phyloP scores from a whole-genome alignment of 768 basidiomycete species.

The Kwoniella bestiolae region DNA sequence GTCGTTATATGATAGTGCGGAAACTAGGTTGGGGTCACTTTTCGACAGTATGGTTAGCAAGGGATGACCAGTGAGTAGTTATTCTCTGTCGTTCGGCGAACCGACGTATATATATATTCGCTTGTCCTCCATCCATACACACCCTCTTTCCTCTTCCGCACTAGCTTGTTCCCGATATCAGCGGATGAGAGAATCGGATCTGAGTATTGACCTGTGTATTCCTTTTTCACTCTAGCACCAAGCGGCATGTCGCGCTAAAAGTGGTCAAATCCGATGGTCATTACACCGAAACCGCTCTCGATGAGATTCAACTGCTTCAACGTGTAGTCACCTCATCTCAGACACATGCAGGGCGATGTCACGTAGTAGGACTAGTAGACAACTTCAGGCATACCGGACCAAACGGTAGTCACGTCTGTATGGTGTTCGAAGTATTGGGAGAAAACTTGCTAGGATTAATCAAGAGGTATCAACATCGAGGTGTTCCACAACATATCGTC shows the following conservation, averaged over 20 bases:
- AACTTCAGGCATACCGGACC: conserved; percentile 96
- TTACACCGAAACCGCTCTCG: conserved; percentile 96
- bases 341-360: conserved; percentile 84
- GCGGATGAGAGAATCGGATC: background rate
- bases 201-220: background rate
- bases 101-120: background rate
- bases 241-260: conserved; percentile 97
- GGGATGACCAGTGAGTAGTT: conserved; percentile 56
- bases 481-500: conserved; percentile 89
- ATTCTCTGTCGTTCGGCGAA: background rate
- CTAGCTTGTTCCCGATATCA: background rate
- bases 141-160: background rate
- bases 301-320: conserved; percentile 97
- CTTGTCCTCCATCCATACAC: background rate
- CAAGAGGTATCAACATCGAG: conserved; percentile 97
- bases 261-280: conserved; percentile 96
- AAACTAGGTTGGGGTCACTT: conserved; percentile 73
- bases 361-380: conserved; percentile 97
- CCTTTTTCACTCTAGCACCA: conserved; percentile 65
- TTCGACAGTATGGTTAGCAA: conserved; percentile 58
- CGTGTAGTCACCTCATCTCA: conserved; percentile 83
- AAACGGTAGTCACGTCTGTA: conserved; percentile 96
- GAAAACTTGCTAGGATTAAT: conserved; percentile 93
- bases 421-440: conserved; percentile 98
- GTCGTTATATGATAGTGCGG: conserved; percentile 80